Conservation (phyloP, 2,329 filamentous ascomycete genomes). For the Ascochyta viciae-villosae region DNA sequence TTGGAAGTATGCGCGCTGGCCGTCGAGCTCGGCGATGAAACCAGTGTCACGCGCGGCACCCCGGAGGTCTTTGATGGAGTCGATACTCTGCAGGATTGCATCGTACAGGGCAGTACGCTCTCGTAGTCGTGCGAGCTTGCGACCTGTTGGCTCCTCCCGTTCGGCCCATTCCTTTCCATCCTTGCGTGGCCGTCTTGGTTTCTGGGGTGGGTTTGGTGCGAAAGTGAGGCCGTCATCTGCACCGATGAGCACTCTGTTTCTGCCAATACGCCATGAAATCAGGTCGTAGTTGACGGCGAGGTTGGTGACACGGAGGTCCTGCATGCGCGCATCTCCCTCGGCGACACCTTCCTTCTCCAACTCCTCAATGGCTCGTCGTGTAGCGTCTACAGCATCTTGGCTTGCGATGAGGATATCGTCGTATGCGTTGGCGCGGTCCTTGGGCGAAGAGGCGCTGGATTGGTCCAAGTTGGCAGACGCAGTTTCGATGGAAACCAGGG, state of each 20-base stretch:
- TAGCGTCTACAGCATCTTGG: conserved; percentile 92
- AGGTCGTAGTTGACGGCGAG: conserved; percentile 94
- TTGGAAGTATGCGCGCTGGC: conserved; percentile 82
- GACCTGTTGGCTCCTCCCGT: conserved; percentile 73
- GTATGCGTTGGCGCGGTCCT: conserved; percentile 84
- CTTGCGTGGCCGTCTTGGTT: conserved; percentile 59
- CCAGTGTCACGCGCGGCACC: conserved; percentile 84
- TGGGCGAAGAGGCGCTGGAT: conserved; percentile 53
- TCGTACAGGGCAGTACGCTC: conserved; percentile 92
- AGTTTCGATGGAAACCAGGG: conserved; percentile 72
- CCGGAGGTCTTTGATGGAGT: conserved; percentile 86
- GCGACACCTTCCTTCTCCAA: conserved; percentile 81
- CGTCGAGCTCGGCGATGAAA: conserved; percentile 79
- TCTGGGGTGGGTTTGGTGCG: conserved; percentile 60
- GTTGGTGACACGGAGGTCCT: conserved; percentile 88
- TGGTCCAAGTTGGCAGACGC: conserved; percentile 61
- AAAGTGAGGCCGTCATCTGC: conserved; percentile 75
- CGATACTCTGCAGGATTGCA: conserved; percentile 86
- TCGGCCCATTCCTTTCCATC: conserved; percentile 55
- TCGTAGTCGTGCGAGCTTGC: conserved; percentile 79
- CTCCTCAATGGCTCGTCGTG: conserved; percentile 92
- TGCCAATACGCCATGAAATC: conserved; percentile 92
- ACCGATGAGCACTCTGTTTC: conserved; percentile 90
- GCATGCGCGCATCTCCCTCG: conserved; percentile 85
- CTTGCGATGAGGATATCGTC: conserved; percentile 89